Percentiles rank a stretch among this genome's conserved stretches.
Evolutionary conservation across 305 asterid species (phyloP).

Genomic region (Salvia sclarea): DNA sequence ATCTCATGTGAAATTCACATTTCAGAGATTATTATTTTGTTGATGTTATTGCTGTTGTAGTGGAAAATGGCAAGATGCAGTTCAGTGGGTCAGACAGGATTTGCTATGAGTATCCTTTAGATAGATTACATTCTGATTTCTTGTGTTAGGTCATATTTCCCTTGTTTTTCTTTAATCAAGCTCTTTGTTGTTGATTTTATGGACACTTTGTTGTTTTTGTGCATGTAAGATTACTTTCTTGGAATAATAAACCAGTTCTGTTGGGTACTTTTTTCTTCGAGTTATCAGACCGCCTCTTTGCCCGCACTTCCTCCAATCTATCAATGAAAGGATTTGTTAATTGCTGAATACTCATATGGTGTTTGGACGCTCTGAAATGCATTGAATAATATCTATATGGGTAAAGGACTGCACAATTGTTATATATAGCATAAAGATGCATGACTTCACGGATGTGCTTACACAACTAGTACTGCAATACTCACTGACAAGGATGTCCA

Average conservation of each 20-base stretch:
- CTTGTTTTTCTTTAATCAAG: too few relatives aligned
- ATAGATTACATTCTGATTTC: too few relatives aligned
- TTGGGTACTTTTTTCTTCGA: neutral
- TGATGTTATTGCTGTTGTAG: too few relatives aligned
- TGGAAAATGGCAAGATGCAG: too few relatives aligned
- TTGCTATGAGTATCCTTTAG: too few relatives aligned
- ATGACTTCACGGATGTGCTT: neutral
- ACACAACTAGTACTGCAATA: neutral
- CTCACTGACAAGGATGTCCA: neutral
- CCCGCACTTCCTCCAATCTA: neutral
- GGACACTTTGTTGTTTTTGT: too few relatives aligned
- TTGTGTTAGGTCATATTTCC: too few relatives aligned
- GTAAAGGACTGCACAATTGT: neutral
- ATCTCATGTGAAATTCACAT: too few relatives aligned
- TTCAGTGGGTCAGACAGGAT: neutral
- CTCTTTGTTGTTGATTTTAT: too few relatives aligned
- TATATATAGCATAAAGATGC: neutral
- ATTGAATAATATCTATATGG: neutral
- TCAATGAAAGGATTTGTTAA: too few relatives aligned
- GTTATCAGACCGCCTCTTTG: neutral
- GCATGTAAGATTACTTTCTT: neutral
- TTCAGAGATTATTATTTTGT: too few relatives aligned
- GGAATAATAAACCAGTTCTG: neutral
- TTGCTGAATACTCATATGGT: neutral
- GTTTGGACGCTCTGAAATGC: neutral